Base-by-base conservation (phyloP, 2,329 filamentous ascomycete genomes). In the Colletotrichum lini region DNA sequence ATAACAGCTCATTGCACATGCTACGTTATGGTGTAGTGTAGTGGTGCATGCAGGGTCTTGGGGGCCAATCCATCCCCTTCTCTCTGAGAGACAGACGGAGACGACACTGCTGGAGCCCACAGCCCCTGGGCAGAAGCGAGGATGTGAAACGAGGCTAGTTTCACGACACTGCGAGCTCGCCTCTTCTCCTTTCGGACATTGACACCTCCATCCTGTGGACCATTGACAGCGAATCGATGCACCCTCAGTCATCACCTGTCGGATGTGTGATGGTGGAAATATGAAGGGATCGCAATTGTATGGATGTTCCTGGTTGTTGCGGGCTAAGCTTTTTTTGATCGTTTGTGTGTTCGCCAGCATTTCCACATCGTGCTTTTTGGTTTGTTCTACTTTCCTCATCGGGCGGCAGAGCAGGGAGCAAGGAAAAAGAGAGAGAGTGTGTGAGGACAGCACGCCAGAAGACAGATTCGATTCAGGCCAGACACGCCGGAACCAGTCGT, bases 161-260 rank as follows among this genome's bases (percentile, higher is more conserved):
- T 72, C 70, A 72, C 38, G 56, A 65, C 54, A 67, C 58, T 45
- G 47, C 58, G 54, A 54, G 47, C 64, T 64, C 69, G 58, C 58
- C 65, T 62, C 68, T 71, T 60, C 45, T 65, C 65, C 58, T 68
- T 72, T 72, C 65, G 69, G 59, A 69, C 47, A 72, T 72, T 71
- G 53, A 63, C 30, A 45, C 35, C 21, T 59, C 35, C 38, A 42
- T 52, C 47, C 59, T 58, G 53, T 23, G 59, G 69, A 63, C 47
- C 13, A 59, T 59, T 68, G 69, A 64, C 35, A 72, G 65, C 65
- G 65, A 72, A 72, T 72, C 69, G 52, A 72, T 30, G 21, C 52
- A 23, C 65, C 21, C 35, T 59, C 62, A 26, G 53, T 53, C 53
- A 26, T 68, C 65, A 64, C 47, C 64, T 71, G 9, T 67, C 52